Percentiles rank a stretch among this genome's conserved stretches.
These are phyloP conservation scores for Hortaea werneckii DNA, from an alignment of 2,329 filamentous ascomycete species.

Conservation along the genomic window DNA sequence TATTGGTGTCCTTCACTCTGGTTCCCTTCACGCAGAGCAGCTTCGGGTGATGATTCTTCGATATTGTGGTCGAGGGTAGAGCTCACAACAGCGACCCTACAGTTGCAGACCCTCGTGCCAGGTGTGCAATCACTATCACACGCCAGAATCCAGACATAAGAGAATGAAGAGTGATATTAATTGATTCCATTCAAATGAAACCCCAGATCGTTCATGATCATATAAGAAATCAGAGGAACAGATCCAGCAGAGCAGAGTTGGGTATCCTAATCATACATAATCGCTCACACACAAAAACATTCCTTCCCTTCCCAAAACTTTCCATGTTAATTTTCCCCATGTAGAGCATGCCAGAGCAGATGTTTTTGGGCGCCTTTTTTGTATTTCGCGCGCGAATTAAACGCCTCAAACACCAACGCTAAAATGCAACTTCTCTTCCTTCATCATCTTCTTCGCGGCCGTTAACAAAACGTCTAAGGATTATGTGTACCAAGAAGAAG, in stretches of 20 bases:
- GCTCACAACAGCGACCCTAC: too few species aligned
- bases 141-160: neutral
- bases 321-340: too few species aligned
- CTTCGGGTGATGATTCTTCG: too few species aligned
- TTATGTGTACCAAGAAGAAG: neutral
- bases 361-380: neutral
- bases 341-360: neutral
- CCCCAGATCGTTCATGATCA: neutral
- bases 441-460: neutral
- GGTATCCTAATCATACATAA: neutral
- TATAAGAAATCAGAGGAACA: neutral
- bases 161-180: neutral
- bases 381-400: neutral
- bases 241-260: constrained; percentile 4
- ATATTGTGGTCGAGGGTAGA: too few species aligned
- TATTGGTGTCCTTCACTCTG: too few species aligned
- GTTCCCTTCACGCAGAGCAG: too few species aligned
- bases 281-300: neutral
- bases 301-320: neutral
- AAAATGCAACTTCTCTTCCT: neutral
- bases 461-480: neutral
- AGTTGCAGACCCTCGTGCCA: too few species aligned
- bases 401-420: constrained; percentile 2
- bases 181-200: constrained; percentile 4
- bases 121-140: too few species aligned